Conservation (phyloP, 2,329 filamentous ascomycete species). For the Aureobasidium vineae region DNA sequence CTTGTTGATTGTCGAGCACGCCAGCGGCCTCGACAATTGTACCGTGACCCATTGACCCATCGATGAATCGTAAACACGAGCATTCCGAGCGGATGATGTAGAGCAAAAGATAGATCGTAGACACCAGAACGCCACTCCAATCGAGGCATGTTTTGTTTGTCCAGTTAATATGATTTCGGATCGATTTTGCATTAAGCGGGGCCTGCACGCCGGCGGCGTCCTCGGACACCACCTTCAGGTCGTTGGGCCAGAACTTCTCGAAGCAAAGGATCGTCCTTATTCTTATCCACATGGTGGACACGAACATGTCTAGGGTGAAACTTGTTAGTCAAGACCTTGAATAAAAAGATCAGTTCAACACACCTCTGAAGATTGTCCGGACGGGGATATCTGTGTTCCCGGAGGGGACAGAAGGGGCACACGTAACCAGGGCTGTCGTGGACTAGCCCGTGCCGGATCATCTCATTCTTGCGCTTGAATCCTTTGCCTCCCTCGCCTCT, state of each 20-base stretch:
- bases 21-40: constrained; percentile 4
- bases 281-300: constrained; percentile 86
- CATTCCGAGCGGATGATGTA: constrained; percentile 29
- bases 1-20: constrained; percentile 10
- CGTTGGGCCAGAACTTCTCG: constrained; percentile 83
- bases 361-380: constrained; percentile 96
- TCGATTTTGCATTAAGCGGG: not conserved
- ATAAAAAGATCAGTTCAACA: constrained; percentile 32
- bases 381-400: constrained; percentile 90
- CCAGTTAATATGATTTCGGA: no score
- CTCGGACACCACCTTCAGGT: constrained; percentile 77
- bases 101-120: not conserved
- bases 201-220: constrained; percentile 66
- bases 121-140: not conserved
- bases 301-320: constrained; percentile 73
- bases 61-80: not conserved
- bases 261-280: constrained; percentile 78
- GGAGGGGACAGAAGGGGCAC: constrained; percentile 91
- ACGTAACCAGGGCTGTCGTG: constrained; percentile 94
- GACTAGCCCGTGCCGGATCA: constrained; percentile 78
- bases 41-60: not conserved
- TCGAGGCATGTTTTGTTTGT: not conserved
- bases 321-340: not conserved
- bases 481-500: constrained; percentile 62
- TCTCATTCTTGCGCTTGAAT: constrained; percentile 68